A percentile compares a stretch with the other conserved stretches of the same genome.
phyloP scores from a whole-genome alignment of 2,329 filamentous ascomycete genomes.

The Calycina herbarum region DNA sequence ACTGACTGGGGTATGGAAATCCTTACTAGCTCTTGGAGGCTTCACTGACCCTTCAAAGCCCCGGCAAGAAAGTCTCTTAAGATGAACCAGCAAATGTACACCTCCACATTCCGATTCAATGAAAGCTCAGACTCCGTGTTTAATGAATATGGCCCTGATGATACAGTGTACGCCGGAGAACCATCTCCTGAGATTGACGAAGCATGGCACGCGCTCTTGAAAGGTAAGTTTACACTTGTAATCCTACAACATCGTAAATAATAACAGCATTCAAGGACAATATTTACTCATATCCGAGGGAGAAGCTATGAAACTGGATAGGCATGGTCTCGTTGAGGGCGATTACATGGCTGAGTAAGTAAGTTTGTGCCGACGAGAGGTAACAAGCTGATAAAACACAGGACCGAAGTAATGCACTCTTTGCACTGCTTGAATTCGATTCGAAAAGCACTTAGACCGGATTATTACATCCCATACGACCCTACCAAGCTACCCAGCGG shows the following conservation, averaged over 20 bases:
- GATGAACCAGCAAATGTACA: slow-evolving; percentile 23
- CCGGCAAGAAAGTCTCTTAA: slow-evolving; percentile 18
- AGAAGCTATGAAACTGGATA: slow-evolving; percentile 20
- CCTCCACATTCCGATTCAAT: slow-evolving; percentile 27
- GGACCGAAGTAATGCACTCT: slow-evolving; percentile 27
- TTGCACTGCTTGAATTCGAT: slow-evolving; percentile 27
- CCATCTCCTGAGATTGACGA: slow-evolving; percentile 26
- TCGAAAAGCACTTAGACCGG: slow-evolving; percentile 19
- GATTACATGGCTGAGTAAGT: slow-evolving; percentile 24
- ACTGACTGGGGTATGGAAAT: slow-evolving; percentile 18
- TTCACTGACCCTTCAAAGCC: not conserved
- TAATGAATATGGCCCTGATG: slow-evolving; percentile 18
- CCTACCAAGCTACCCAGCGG: slow-evolving; percentile 17
- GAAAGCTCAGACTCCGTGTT: slow-evolving; percentile 20
- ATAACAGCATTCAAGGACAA: slow-evolving; percentile 15
- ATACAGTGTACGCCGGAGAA: slow-evolving; percentile 22
- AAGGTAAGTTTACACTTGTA: slow-evolving; percentile 14
- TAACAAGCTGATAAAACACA: slow-evolving; percentile 3
- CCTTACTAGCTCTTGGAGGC: not conserved
- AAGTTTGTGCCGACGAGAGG: not conserved
- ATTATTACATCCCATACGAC: slow-evolving; percentile 22
- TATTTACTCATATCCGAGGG: slow-evolving; percentile 23
- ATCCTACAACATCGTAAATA: not conserved
- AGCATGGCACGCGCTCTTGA: slow-evolving; percentile 24
- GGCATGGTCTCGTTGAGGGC: slow-evolving; percentile 21